Conservation (phyloP, 148 eudicot genomes). For the Silene uniflora region DNA sequence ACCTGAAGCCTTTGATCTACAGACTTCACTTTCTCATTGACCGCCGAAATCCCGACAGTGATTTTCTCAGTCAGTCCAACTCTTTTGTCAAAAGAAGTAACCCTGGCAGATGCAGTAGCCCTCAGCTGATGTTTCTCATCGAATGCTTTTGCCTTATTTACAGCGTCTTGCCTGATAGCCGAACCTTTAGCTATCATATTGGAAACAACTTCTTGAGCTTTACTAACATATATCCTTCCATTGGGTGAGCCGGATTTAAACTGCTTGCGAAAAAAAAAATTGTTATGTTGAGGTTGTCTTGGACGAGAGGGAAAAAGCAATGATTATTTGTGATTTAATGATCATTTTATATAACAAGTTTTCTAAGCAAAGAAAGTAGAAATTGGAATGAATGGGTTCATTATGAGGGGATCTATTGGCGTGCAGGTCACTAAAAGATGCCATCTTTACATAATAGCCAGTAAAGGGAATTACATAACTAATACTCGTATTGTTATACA, state of each 20-base stretch:
- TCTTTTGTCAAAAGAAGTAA: constrained; percentile 69
- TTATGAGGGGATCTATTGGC: no score
- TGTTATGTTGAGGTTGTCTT: not conserved
- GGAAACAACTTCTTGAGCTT: constrained; percentile 95
- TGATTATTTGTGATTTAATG: no score
- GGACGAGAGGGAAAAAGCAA: no score
- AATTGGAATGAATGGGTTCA: no score
- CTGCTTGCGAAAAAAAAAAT: constrained; percentile 29
- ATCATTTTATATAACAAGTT: no score
- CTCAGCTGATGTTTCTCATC: constrained; percentile 85
- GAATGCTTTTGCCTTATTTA: constrained; percentile 90
- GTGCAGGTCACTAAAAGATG: no score
- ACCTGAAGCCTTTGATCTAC: constrained; percentile 94
- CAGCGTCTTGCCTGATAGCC: constrained; percentile 79
- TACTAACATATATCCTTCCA: constrained; percentile 61
- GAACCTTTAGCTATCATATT: constrained; percentile 90
- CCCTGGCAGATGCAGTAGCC: constrained; percentile 89
- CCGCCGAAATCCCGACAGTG: constrained; percentile 77
- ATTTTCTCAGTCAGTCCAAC: constrained; percentile 83
- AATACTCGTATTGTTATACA: no score
- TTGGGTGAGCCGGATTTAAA: constrained; percentile 18
- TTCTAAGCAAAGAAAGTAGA: no score
- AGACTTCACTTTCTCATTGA: constrained; percentile 89
- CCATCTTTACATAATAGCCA: no score
- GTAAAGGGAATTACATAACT: no score